Conservation (phyloP, 1,284 basidiomycete genomes). For the Farysia itapuensis region DNA sequence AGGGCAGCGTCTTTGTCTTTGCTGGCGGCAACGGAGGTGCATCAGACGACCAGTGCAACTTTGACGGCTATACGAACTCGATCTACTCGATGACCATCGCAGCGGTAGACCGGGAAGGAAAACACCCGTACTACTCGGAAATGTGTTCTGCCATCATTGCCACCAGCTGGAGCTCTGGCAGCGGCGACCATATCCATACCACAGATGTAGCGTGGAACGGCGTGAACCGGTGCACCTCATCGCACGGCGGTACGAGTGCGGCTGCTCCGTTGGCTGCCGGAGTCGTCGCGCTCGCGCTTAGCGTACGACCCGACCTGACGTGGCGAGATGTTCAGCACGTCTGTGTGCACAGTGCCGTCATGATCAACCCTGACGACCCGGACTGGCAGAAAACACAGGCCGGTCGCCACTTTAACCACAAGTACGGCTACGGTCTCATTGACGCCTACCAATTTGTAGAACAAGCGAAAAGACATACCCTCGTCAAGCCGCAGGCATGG, state of each 20-base stretch:
- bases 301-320: constrained; percentile 73
- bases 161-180: constrained; percentile 94
- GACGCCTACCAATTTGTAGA: constrained; percentile 82
- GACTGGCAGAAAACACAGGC: constrained; percentile 87
- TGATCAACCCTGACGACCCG: constrained; percentile 83
- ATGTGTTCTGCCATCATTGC: constrained; percentile 94
- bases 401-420: constrained; percentile 87
- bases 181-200: constrained; percentile 76
- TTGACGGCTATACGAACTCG: constrained; percentile 98
- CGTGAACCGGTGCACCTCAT: constrained; percentile 76
- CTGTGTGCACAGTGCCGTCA: constrained; percentile 75
- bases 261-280: constrained; percentile 83
- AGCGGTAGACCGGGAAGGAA: constrained; percentile 85
- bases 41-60: constrained; percentile 95
- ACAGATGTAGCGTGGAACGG: constrained; percentile 75
- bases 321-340: constrained; percentile 98
- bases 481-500: constrained; percentile 95
- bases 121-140: constrained; percentile 96
- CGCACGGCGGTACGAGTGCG: constrained; percentile 94
- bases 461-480: constrained; percentile 77
- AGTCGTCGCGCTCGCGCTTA: constrained; percentile 53
- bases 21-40: constrained; percentile 95
- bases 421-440: constrained; percentile 91
- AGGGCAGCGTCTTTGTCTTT: constrained; percentile 93
- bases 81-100: constrained; percentile 96